phyloP scores from a whole-genome alignment of 2,329 filamentous ascomycete species.

The Leptosphaerulina australis region DNA sequence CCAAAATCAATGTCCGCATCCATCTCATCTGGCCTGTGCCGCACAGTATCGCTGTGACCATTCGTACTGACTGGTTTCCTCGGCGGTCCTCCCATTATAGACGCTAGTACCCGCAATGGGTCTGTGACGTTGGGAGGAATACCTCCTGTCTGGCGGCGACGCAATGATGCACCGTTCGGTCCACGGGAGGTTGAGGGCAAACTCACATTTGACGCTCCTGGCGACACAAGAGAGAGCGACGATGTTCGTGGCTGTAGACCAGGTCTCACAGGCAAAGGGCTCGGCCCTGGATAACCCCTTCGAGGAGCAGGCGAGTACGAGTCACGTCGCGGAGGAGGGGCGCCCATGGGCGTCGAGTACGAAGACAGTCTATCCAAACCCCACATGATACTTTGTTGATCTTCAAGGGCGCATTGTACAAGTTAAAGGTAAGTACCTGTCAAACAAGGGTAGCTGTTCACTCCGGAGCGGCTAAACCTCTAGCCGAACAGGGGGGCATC shows the following conservation, averaged over 20 bases:
- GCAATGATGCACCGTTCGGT: conserved; percentile 67
- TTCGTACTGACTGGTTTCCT: conserved; percentile 31
- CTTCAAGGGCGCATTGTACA: conserved; percentile 5
- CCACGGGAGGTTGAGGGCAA: conserved; percentile 69
- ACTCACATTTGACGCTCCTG: conserved; percentile 78
- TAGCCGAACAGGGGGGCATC: neutral
- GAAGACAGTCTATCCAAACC: conserved; percentile 78
- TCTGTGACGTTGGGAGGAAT: conserved; percentile 65
- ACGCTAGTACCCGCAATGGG: conserved; percentile 71
- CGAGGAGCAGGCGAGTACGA: conserved; percentile 75
- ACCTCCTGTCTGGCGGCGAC: conserved; percentile 64
- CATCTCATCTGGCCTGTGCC: conserved; percentile 56
- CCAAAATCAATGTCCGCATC: conserved; percentile 77
- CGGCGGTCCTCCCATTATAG: conserved; percentile 58
- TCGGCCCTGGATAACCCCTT: conserved; percentile 73
- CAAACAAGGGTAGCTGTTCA: conserved; percentile 9
- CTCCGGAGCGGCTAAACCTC: neutral
- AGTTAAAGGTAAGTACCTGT: conserved; percentile 4
- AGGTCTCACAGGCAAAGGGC: conserved; percentile 70
- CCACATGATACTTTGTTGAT: conserved; percentile 68
- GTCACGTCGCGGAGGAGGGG: conserved; percentile 67
- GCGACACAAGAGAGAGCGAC: conserved; percentile 73
- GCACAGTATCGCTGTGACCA: conserved; percentile 35
- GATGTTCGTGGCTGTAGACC: conserved; percentile 74
- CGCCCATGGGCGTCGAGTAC: conserved; percentile 68